Conservation (phyloP, 306 rosid genomes). For the Urtica urens region DNA sequence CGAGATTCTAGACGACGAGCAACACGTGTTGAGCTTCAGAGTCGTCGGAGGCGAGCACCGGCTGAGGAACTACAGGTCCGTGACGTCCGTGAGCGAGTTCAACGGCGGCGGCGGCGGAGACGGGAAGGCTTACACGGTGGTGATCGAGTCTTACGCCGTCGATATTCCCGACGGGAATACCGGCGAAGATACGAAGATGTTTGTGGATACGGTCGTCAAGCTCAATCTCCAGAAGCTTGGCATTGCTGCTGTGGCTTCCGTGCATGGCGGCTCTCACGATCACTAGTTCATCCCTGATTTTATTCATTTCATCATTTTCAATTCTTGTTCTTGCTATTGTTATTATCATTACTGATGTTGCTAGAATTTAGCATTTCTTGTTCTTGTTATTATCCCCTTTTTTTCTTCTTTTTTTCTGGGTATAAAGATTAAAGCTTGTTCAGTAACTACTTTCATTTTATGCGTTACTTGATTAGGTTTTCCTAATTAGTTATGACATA, state of each 20-base stretch:
- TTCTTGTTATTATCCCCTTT: not conserved
- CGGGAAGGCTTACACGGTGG: conserved; percentile 44
- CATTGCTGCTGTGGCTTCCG: conserved; percentile 33
- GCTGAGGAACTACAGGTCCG: conserved; percentile 61
- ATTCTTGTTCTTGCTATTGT: no score
- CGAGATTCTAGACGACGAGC: conserved; percentile 75
- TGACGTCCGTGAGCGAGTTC: conserved; percentile 71
- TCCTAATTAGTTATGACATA: no score
- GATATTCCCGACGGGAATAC: conserved; percentile 85
- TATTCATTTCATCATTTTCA: no score
- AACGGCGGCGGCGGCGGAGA: conserved; percentile 2
- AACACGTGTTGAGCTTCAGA: conserved; percentile 58
- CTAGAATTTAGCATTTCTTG: not conserved
- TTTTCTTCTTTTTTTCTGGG: not conserved
- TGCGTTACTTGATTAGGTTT: no score
- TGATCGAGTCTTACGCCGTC: conserved; percentile 73
- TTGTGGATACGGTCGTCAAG: conserved; percentile 70
- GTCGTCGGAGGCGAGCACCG: conserved; percentile 89
- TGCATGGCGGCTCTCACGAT: conserved; percentile 23
- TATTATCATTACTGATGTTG: no score
- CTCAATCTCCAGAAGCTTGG: conserved; percentile 87
- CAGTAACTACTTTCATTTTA: no score
- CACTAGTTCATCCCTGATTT: no score
- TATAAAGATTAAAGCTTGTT: no score
- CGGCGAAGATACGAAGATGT: conserved; percentile 81